Evolutionary conservation across 495 filamentous ascomycete species (phyloP), one percentile per base, ranked within the genome.

Genomic region (Podospora fimiseda): DNA sequence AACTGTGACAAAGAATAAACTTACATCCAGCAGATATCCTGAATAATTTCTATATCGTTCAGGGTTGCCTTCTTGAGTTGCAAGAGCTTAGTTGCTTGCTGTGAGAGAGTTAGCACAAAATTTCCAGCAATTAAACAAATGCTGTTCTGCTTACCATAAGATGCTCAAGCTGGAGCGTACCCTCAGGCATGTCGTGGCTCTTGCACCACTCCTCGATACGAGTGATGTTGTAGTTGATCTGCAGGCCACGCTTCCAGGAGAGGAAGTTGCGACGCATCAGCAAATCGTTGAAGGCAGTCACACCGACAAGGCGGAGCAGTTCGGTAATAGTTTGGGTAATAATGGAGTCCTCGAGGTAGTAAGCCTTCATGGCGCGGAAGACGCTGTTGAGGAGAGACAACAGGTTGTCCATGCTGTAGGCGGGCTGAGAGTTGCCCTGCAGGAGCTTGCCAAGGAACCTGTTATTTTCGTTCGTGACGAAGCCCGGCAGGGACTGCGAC

Each of bases 191-290:
- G 61, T 97, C 94, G 69, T 99, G 94, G 63, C 90, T 95, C 80
- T 99, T 99, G 72, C 94, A 99, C 94, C 94, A 99, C 72, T 99
- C 94, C 70, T 99, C 94, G 51, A 99, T 97, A 24, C 94, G 82
- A 20, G 94, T 99, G 65, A 99, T 99, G 71, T 99, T 97, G 76
- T 99, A 99, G 71, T 99, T 99, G 73, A 99, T 99, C 74, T 99
- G 94, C 43, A 99, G 76, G 52, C 94, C 94, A 66, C 94, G 87
- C 76, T 99, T 99, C 94, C 94, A 99, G 13, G 91, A 96, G 50
- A 99, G 81, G 80, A 99, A 99, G 69, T 96, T 96, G 55, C 94
- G 81, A 50, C 94, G 81, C 90, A 99, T 95, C 40, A 99, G 81
- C 44, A 99, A 79, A 67, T 99, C 94, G 68, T 99, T 99, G 73